Percentiles rank a stretch among this genome's conserved stretches.
Conservation (phyloP, 1,139 yeast genomes). For the Blastobotrys elegans region DNA sequence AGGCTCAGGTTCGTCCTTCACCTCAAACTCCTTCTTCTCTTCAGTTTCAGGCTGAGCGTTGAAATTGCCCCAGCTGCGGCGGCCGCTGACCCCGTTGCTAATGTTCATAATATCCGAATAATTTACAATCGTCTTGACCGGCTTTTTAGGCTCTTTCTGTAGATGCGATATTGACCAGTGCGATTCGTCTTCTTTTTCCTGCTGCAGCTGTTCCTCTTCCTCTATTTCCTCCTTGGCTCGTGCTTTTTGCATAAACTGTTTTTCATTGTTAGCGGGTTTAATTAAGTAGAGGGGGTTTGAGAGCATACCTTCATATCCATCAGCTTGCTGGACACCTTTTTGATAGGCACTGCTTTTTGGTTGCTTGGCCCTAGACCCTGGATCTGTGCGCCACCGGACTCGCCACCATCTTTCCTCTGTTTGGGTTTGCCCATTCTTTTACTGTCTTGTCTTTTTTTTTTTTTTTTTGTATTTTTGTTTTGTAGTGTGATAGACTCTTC, state of each 20-base stretch:
- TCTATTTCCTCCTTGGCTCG: conserved; percentile 36
- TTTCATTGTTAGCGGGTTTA: conserved; percentile 13
- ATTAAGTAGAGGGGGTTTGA: conserved; percentile 27
- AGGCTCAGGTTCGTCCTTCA: background rate
- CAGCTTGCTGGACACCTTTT: conserved; percentile 53
- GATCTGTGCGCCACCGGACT: too few relatives aligned
- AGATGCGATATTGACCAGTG: conserved; percentile 48
- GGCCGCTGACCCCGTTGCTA: conserved; percentile 16
- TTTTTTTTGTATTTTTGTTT: background rate
- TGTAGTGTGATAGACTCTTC: background rate
- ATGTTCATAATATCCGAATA: conserved; percentile 22
- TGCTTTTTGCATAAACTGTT: conserved; percentile 51
- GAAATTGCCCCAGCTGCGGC: conserved; percentile 26
- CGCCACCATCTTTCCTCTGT: too few relatives aligned
- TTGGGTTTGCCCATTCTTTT: background rate
- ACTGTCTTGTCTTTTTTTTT: background rate
- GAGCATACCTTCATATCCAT: conserved; percentile 79
- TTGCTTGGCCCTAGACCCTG: conserved; percentile 18
- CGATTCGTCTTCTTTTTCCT: conserved; percentile 43
- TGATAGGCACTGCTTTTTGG: conserved; percentile 19
- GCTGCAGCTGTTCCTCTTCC: conserved; percentile 33
- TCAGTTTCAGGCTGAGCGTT: conserved; percentile 12
- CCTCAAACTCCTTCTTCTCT: conserved; percentile 11
- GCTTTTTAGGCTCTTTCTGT: background rate
- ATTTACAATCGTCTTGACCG: conserved; percentile 18